Evolutionary conservation across 495 filamentous ascomycete species (phyloP), one percentile per base, ranked within the genome.

Genomic region (Penicillium canariense): DNA sequence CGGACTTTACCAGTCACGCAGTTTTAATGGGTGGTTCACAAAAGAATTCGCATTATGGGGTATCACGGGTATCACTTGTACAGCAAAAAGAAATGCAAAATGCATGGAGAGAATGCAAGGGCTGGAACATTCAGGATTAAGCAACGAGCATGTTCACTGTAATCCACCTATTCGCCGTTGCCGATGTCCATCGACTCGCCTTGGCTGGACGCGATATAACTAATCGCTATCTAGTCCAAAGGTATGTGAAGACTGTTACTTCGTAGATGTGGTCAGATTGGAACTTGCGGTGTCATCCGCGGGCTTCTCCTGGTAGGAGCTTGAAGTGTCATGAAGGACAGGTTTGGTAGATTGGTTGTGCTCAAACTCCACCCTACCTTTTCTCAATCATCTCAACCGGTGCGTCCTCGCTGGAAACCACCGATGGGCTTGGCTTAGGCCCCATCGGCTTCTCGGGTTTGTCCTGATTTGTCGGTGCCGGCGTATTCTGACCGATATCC

Each of bases 51-150:
- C 43, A 45, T 28, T 46, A 31, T 5, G 43, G 43, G 43, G 43
- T 46, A 46, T 44, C 36, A 20, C 25, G 47, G 47, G 47, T 50
- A 50, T 50, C 47, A 50, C 20, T 15, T 15, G 17, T 15, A 48
- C 28, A 48, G 31, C 12, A 22, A 31, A 48, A 48, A 2, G 5
- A 46, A 46, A 28, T 3, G 25, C 18, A 45, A 45, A n/a, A 25
- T 3, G 15, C 8, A 23, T 28, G 31, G 14, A 14, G 2, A 1
- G 31, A 34, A 14, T 34, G 31, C 31, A 34, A 14, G 14, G 31
- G 1, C n/a, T n/a, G n/a, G n/a, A n/a, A n/a, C n/a, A n/a, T 14
- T 12, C 20, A 23, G 18, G 20, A 42, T 14, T 11, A 5, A 14
- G 8, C 4, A 14, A 23, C 38, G 38, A 42, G 38, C 20, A 14